phyloP scores from a whole-genome alignment of 1,284 basidiomycete genomes.

The Ustilago lituana region DNA sequence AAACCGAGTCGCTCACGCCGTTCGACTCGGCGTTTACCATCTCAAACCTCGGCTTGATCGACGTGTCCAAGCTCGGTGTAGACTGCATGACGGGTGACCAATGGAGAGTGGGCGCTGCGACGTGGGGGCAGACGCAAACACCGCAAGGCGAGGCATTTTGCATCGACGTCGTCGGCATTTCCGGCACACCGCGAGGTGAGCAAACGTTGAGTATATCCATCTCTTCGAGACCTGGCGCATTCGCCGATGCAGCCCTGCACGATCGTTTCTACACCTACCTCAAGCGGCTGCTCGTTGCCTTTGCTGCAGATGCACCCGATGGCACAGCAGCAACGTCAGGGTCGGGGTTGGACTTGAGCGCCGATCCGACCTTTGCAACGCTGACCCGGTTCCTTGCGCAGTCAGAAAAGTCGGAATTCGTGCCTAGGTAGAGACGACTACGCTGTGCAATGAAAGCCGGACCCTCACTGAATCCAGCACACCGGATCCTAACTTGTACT shows the following conservation, averaged over 20 bases:
- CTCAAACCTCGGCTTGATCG: slow-evolving; percentile 26
- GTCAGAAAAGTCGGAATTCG: too few relatives aligned
- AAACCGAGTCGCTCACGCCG: neutral
- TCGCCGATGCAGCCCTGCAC: neutral
- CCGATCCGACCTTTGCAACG: slow-evolving; percentile 2
- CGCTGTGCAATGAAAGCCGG: too few relatives aligned
- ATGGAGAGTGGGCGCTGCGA: neutral
- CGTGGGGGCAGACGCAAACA: slow-evolving; percentile 20
- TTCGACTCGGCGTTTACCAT: slow-evolving; percentile 19
- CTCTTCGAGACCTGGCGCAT: slow-evolving; percentile 4
- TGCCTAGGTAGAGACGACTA: too few relatives aligned
- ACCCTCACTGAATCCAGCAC: too few relatives aligned
- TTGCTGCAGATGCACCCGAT: neutral
- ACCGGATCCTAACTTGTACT: too few relatives aligned
- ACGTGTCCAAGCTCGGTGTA: neutral
- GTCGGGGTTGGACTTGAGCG: neutral
- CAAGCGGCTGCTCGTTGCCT: neutral
- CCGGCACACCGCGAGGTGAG: neutral
- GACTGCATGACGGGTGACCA: neutral
- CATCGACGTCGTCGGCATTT: slow-evolving; percentile 18
- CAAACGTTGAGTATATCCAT: slow-evolving; percentile 17
- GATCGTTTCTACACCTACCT: slow-evolving; percentile 4
- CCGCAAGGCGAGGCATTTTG: slow-evolving; percentile 29
- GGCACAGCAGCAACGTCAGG: too few relatives aligned
- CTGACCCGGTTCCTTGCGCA: neutral